Evolutionary conservation across 164 flowering plant species (phyloP).

Genomic region (Annona squamosa): DNA sequence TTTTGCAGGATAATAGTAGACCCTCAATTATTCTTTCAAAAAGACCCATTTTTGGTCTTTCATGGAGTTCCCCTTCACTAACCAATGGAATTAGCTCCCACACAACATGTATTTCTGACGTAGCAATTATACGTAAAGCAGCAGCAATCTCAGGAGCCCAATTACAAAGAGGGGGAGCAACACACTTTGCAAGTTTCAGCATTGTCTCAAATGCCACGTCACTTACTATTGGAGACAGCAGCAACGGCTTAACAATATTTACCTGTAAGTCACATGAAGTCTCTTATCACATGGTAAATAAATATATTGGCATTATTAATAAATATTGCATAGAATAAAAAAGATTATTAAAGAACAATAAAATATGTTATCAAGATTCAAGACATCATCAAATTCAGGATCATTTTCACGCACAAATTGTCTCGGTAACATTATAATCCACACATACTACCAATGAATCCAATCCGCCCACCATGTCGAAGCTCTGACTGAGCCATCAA

Average conservation of each 20-base stretch:
- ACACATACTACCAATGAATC: too few species aligned
- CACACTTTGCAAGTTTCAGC: slow-evolving; percentile 76
- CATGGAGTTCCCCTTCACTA: slow-evolving; percentile 36
- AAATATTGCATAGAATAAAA: too few species aligned
- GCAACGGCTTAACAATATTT: slow-evolving; percentile 67
- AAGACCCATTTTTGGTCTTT: slow-evolving; percentile 45
- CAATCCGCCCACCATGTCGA: too few species aligned
- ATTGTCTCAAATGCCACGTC: slow-evolving; percentile 85
- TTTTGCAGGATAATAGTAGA: slow-evolving; percentile 64
- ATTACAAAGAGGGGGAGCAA: slow-evolving; percentile 73
- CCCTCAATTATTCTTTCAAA: slow-evolving; percentile 71
- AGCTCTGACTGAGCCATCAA: too few species aligned
- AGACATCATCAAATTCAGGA: too few species aligned
- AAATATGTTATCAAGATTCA: too few species aligned
- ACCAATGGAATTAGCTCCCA: slow-evolving; percentile 47
- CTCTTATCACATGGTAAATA: background rate
- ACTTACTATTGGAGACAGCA: slow-evolving; percentile 74
- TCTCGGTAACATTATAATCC: too few species aligned
- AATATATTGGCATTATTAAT: too few species aligned
- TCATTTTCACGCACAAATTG: too few species aligned
- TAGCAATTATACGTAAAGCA: slow-evolving; percentile 68
- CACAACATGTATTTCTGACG: slow-evolving; percentile 38
- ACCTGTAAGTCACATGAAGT: slow-evolving; percentile 37
- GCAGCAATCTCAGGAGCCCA: slow-evolving; percentile 96
- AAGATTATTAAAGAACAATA: too few species aligned